Evolutionary conservation across 2,329 filamentous ascomycete genomes (phyloP).

Genomic region (Fusarium sp.): DNA sequence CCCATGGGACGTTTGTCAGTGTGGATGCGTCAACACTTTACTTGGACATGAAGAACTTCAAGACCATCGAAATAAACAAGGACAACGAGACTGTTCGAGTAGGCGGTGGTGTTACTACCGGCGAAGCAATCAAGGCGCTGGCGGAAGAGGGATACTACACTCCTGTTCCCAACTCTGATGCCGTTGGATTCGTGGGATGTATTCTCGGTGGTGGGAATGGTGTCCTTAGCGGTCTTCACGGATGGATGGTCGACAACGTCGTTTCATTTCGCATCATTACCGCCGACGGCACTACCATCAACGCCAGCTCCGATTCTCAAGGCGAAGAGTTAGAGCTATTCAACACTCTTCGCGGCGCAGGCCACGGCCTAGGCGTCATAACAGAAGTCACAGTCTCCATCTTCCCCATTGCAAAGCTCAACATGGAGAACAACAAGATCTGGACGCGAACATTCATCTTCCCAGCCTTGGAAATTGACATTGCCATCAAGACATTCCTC

Average conservation of each 20-base stretch:
- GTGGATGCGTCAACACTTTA: slow-evolving; percentile 47
- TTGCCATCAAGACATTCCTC: slow-evolving; percentile 40
- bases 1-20: slow-evolving; percentile 46
- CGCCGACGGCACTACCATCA: slow-evolving; percentile 18
- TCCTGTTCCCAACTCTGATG: slow-evolving; percentile 43
- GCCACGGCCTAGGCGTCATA: slow-evolving; percentile 50
- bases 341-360: slow-evolving; percentile 49
- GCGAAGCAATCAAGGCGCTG: slow-evolving; percentile 44
- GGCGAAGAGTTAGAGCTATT: slow-evolving; percentile 46
- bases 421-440: slow-evolving; percentile 45
- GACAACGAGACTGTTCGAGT: slow-evolving; percentile 40
- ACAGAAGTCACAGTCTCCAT: slow-evolving; percentile 43
- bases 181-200: slow-evolving; percentile 45
- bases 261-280: slow-evolving; percentile 46
- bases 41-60: slow-evolving; percentile 50
- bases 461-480: slow-evolving; percentile 34
- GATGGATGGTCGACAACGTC: slow-evolving; percentile 50
- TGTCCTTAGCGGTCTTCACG: slow-evolving; percentile 46
- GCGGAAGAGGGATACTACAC: slow-evolving; percentile 48
- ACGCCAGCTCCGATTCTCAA: slow-evolving; percentile 19
- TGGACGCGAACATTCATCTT: slow-evolving; percentile 50
- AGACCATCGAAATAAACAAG: slow-evolving; percentile 45
- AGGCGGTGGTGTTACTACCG: slow-evolving; percentile 46
- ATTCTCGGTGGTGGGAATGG: slow-evolving; percentile 46
- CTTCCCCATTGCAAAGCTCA: slow-evolving; percentile 42